These are phyloP conservation scores for Botrytis sinoallii DNA, from an alignment of 2,329 filamentous ascomycete genomes.

Conservation along the genomic window DNA sequence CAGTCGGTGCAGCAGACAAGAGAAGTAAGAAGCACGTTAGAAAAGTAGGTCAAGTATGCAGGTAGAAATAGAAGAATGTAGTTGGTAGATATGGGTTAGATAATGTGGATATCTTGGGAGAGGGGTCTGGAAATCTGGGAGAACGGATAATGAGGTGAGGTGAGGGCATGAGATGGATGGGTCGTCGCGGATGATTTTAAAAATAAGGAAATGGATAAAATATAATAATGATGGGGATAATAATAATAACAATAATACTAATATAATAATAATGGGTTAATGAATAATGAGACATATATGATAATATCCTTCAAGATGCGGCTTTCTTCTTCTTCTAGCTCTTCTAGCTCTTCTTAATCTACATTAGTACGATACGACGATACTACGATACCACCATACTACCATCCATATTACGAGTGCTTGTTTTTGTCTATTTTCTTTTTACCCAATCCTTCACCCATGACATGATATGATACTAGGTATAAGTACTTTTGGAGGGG, in stretches of 20 bases:
- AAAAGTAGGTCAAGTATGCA: slow-evolving; percentile 5
- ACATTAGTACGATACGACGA: not conserved
- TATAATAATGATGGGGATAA: too few species aligned
- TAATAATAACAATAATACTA: not conserved
- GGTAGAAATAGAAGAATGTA: slow-evolving; percentile 11
- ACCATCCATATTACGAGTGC: not conserved
- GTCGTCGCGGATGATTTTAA: not conserved
- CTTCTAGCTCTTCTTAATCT: slow-evolving; percentile 8
- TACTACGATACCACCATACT: not conserved
- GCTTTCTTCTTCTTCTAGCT: not conserved
- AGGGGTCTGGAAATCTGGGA: slow-evolving; percentile 13
- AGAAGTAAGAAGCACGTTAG: slow-evolving; percentile 10
- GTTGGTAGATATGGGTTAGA: slow-evolving; percentile 14
- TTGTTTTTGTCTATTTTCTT: not conserved
- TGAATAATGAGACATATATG: not conserved
- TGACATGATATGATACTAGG: slow-evolving; percentile 5
- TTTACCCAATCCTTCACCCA: slow-evolving; percentile 5
- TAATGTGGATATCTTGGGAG: slow-evolving; percentile 14
- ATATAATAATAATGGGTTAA: not conserved
- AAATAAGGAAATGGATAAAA: not conserved
- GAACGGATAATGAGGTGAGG: slow-evolving; percentile 8
- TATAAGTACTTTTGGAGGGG: slow-evolving; percentile 9
- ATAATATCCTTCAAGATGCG: not conserved
- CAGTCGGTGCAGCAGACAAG: slow-evolving; percentile 8
- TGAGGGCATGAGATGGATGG: slow-evolving; percentile 9